Evolutionary conservation across 140 eudicot genomes (phyloP), one percentile per base, ranked within the genome.

Genomic region (Anethum foeniculum): DNA sequence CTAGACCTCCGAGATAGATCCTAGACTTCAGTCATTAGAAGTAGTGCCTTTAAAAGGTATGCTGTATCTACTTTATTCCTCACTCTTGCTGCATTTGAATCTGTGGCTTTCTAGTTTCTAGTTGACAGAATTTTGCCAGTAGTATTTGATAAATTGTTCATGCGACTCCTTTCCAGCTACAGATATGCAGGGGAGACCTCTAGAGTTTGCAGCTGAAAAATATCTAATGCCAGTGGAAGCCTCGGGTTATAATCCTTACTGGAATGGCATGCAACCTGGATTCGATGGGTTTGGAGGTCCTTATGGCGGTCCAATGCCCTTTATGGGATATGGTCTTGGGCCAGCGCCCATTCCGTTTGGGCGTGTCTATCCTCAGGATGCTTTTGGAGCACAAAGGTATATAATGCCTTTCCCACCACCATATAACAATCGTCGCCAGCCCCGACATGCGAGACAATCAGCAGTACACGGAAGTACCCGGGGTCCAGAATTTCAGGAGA

Each of bases 181-280:
- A 39, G 43, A 39, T 82, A 89, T 89, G 97, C 97, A 92, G 80
- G 87, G 97, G 97, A 87, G 93, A 85, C 80, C 90, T 30, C 92
- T 85, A 77, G 98, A 90, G 6, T 85, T 85, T 77, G 92, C 88
- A 67, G 87, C 90, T n/a, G 91, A 86, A 69, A 89, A 89, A 81
- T 89, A 84, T 62, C 84, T 88, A 92, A 93, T 90, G 97, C 89
- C 90, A 41, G 82, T 87, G 81, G 92, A 91, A 54, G 94, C 90
- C 8, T 11, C 72, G 54, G 67, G 86, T 27, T 94, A 85, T 77
- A 92, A 92, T 85, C 96, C 96, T 0, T 89, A 84, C 74, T 90
- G 96, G 96, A 87, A 77, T 4, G 96, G 98, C 43, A 90, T 92
- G 88, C 95, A 89, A 60, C 92, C 93, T 3, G 94, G 92, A 75